Base-by-base conservation (phyloP, 2,329 filamentous ascomycete genomes). In the Sporothrix phasma region DNA sequence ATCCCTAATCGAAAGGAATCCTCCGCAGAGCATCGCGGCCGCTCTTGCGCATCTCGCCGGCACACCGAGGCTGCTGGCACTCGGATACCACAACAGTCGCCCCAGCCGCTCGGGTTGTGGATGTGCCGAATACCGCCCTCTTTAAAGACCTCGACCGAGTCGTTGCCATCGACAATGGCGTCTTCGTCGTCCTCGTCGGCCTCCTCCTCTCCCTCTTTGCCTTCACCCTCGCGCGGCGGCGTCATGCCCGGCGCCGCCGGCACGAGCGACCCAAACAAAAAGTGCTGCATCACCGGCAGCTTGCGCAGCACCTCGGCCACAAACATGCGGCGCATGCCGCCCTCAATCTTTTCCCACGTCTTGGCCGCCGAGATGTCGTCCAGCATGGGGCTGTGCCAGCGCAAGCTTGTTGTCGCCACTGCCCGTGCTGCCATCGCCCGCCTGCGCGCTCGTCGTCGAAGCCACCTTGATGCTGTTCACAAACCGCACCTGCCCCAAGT, bases 371-470 rank as follows among this genome's bases (percentile, higher is more conserved):
- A 94, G 68, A 99, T 99, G 74, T 99, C 94, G 73, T 99, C 94
- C 19, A 99, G 84, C 95, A 99, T 97, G 3, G 95, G 94, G 68
- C 88, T 92, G 72, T 99, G 95, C 94, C 94, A 99, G 51, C 94
- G 84, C 66, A 99, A 78, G 1, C 92, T n/a, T 93, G 72, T 95
- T 91, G 65, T 97, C 92, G 1, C 91, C 96, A 17, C 51, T 24
- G 10, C 45, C 24, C 11, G 13, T 24, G 60, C 51, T 3, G 45
- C 45, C 39, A 17, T 37, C 22, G 5, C 34, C 19, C 7, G 22
- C 45, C 3, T 47, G 26, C 6, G 17, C 53, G 1, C 58, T 19
- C 26, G 66, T 64, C 39, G 56, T 59, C 39, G 56, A 59, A 19
- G 68, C 67, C 15, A 66, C 64, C 80, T 99, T 99, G 65, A 96